These are phyloP conservation scores for Gaeumannomyces tritici DNA, from an alignment of 2,329 filamentous ascomycete species.

Conservation along the genomic window DNA sequence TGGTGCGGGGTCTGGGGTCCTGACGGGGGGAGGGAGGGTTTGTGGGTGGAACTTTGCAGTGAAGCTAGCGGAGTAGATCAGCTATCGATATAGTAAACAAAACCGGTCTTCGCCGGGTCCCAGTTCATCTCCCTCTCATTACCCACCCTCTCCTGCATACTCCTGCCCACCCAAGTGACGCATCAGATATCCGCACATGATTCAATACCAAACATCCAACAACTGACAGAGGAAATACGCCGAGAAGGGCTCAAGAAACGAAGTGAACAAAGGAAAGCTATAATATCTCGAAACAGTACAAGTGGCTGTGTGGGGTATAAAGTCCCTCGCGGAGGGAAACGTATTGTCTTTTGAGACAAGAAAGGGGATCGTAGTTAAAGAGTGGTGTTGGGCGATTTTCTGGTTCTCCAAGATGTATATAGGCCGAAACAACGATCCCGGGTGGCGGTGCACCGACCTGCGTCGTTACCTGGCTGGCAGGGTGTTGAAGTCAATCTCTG, in stretches of 20 bases:
- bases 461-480: constrained; percentile 18
- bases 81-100: neutral
- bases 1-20: too few relatives aligned
- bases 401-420: neutral
- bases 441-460: neutral
- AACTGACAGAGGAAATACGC: neutral
- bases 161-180: neutral
- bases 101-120: neutral
- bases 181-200: neutral
- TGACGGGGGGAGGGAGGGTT: neutral
- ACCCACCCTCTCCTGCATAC: neutral
- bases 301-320: neutral
- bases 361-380: neutral
- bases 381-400: neutral
- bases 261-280: neutral
- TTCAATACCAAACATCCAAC: neutral
- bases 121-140: neutral
- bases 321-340: neutral
- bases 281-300: neutral
- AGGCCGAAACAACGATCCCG: too few relatives aligned
- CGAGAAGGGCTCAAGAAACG: neutral
- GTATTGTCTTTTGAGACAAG: neutral
- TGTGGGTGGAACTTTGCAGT: neutral
- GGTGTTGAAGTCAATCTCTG: constrained; percentile 29
- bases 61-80: neutral